Conservation (phyloP, 1,284 basidiomycete genomes). For the Cystobasidium sp. region DNA sequence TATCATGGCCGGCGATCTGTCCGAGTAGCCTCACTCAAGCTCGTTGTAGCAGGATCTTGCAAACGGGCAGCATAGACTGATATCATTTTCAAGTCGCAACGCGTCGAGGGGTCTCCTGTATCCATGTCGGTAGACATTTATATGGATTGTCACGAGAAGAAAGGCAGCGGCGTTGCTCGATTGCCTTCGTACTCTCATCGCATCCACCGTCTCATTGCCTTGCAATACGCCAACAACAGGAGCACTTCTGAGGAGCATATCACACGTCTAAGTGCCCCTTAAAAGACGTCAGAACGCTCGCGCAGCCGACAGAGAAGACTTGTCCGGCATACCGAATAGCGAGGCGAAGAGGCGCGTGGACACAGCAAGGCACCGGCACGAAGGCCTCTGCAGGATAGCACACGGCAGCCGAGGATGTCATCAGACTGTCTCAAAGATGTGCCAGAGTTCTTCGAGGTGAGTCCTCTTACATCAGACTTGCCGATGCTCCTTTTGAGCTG, state of each 20-base stretch:
- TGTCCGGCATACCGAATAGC: not conserved
- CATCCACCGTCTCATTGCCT: no score
- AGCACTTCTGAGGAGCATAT: no score
- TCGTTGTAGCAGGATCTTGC: not conserved
- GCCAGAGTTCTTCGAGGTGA: slow-evolving; percentile 72
- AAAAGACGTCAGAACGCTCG: no score
- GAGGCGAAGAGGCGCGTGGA: not conserved
- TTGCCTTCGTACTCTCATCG: no score
- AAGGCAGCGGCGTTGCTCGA: no score
- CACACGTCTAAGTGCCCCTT: no score
- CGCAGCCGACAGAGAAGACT: not conserved
- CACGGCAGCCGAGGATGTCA: slow-evolving; percentile 21
- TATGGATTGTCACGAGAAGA: no score
- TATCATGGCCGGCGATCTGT: slow-evolving; percentile 28
- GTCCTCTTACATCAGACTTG: slow-evolving; percentile 44
- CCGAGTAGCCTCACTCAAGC: not conserved
- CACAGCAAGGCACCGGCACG: not conserved
- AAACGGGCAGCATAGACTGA: not conserved
- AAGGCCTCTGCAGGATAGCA: not conserved
- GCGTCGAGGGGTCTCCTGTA: no score
- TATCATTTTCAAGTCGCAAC: no score
- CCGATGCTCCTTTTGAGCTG: not conserved
- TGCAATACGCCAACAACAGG: no score
- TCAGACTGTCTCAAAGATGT: slow-evolving; percentile 63
- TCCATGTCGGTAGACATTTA: no score